Evolutionary conservation across 164 flowering plant species (phyloP), one percentile per base, ranked within the genome.

Genomic region (Dillenia turbinata): DNA sequence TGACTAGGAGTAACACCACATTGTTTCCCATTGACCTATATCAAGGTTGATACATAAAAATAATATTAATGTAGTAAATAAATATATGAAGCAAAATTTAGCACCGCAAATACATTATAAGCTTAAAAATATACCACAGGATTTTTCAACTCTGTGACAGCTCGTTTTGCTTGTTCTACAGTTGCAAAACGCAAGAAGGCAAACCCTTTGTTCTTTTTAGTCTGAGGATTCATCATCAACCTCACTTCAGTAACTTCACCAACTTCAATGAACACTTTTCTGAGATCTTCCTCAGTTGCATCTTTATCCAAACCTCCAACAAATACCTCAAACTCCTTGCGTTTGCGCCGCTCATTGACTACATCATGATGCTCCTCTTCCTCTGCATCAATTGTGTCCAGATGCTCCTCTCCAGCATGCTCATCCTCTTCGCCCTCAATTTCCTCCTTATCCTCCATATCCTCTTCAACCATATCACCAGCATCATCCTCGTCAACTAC

Each of bases 1-100:
- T 94, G 96, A 75, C 98, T 91, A 9, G 95, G 93, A 17, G 93
- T 70, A 56, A 89, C 97, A 74, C 98, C 98, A 81, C 98, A 94
- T 53, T 85, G 82, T 79, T 91, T 94, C 57, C 98, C 98, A 62
- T 86, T 76, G 9, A 90, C 84, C 97, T 90, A 84, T 77, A 75
- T 59, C 12, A 49, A 12, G 63, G 55, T 63, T 45, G 62, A 69
- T 63, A 65, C 55, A 51, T 73, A 51, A 46, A 56, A 44, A 46
- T 13, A 12, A 40, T 15, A 2, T 33, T 33, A 33, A 33, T 33
- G 40, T 33, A 33, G 40, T 33, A 40, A 17, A 43, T 52, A 40
- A 54, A 52, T 47, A 50, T 33, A 19, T 33, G 47, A 33, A 5
- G 24, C 12, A 51, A 19, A 54, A 69, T 13, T n/a, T 44, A 71